Evolutionary conservation across 441 rosid species (phyloP), one percentile per base, ranked within the genome.

Genomic region (Aleurites moluccanus): DNA sequence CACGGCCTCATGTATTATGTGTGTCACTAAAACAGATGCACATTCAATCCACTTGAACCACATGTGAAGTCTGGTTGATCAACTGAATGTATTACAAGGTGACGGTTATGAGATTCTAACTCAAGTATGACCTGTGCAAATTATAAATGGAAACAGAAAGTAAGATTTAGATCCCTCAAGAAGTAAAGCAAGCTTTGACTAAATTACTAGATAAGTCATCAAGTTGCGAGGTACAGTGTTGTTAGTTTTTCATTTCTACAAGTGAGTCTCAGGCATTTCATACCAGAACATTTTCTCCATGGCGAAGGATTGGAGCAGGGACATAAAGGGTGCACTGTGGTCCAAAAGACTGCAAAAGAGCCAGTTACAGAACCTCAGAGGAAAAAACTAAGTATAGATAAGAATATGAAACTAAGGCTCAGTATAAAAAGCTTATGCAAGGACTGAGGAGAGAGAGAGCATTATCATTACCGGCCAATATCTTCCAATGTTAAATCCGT

Each of bases 401-500:
- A 61, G 56, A 66, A 28, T 35, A 68, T 50, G 35, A 56, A 75
- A 67, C 57, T 18, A 30, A 21, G 57, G 14, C 40, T 28, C 42
- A 11, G 44, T 73, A 60, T n/a, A 63, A 59, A 42, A 40, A 30
- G 3, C 20, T 50, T 38, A 15, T 2, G 63, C 49, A 20, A 27
- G 62, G 59, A 63, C 40, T 44, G 0, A 64, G 21, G 53, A 44
- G 69, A 63, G 33, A 21, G 33, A 80, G 53, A 2, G 25, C 35
- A 66, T 47, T 18, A 55, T 64, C 4, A 28, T 79, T 84, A 95
- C 98, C 73, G 92, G 99, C 99, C 99, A 95, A 78, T 84, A 95
- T 93, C 98, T 88, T 86, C 99, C 97, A 0, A 93, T 78, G 86
- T 90, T 95, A 80, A 95, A 89, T 67, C 85, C 85, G 77, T 95